Conservation (phyloP, 768 basidiomycete genomes). For the Lentinula sp. region DNA sequence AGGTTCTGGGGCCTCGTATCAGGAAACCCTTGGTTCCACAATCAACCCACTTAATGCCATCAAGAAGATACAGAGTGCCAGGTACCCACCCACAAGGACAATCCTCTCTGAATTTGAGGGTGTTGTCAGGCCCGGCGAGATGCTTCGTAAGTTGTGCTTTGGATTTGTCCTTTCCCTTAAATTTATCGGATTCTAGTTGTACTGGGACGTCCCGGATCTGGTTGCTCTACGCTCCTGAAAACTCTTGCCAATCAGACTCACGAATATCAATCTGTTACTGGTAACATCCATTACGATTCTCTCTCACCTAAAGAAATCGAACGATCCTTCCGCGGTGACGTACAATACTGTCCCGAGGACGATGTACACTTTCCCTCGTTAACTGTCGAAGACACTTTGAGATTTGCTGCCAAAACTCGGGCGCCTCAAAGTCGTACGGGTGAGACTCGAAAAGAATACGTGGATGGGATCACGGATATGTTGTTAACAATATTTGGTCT, state of each 20-base stretch:
- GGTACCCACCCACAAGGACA: conserved; percentile 58
- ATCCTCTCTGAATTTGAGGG: conserved; percentile 64
- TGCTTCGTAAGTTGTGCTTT: conserved; percentile 54
- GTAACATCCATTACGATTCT: conserved; percentile 72
- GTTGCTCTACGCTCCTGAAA: conserved; percentile 82
- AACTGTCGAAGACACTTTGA: conserved; percentile 71
- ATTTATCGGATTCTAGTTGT: conserved; percentile 45
- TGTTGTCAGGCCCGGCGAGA: conserved; percentile 62
- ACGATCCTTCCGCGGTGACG: conserved; percentile 70
- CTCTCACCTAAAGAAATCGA: conserved; percentile 58
- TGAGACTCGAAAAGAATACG: conserved; percentile 35
- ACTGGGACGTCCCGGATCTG: conserved; percentile 79
- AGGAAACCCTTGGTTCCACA: conserved; percentile 56
- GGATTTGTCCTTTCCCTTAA: not conserved
- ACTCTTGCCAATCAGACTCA: conserved; percentile 68
- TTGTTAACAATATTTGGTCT: conserved; percentile 71
- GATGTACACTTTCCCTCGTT: conserved; percentile 84
- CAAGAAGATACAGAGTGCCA: conserved; percentile 32
- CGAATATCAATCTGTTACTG: conserved; percentile 63
- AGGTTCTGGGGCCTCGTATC: conserved; percentile 48
- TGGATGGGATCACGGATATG: conserved; percentile 45
- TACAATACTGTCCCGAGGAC: conserved; percentile 78
- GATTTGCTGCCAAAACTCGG: conserved; percentile 62
- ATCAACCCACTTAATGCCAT: conserved; percentile 47
- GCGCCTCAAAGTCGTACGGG: conserved; percentile 52